A percentile compares a stretch with the other conserved stretches of the same genome.
These are phyloP conservation scores for Acacia pycnantha DNA, from an alignment of 331 rosid genomes.

Conservation along the genomic window DNA sequence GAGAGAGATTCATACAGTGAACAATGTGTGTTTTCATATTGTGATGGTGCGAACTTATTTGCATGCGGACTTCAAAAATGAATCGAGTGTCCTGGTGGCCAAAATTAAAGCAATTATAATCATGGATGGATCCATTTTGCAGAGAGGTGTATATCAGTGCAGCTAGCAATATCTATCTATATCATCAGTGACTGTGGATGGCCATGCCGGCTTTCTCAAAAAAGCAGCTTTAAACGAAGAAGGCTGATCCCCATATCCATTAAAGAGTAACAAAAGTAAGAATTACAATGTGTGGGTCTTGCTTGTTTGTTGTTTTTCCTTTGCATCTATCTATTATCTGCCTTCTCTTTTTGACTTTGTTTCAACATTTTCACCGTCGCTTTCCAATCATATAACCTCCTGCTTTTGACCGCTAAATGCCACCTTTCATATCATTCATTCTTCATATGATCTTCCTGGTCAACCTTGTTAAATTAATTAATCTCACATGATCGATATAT, in stretches of 20 bases:
- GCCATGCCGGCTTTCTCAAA: conserved; percentile 40
- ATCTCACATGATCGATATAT: not conserved
- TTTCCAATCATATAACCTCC: not conserved
- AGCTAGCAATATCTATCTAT: not conserved
- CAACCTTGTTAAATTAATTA: not conserved
- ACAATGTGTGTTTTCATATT: too few relatives aligned
- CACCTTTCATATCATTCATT: not conserved
- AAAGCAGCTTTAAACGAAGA: conserved; percentile 48
- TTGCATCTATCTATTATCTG: conserved; percentile 7
- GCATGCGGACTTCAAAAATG: conserved; percentile 58
- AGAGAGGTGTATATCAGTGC: not conserved
- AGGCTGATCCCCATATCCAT: conserved; percentile 22
- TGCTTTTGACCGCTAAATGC: not conserved
- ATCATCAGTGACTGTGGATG: conserved; percentile 37
- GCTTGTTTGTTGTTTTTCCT: conserved; percentile 11
- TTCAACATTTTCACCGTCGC: not conserved
- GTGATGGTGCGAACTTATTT: conserved; percentile 29
- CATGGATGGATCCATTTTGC: conserved; percentile 2
- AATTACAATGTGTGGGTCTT: not conserved
- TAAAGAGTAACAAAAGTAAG: not conserved
- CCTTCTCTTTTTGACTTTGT: conserved; percentile 17
- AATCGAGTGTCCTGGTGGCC: conserved; percentile 33
- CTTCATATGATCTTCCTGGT: not conserved
- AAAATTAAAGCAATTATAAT: not conserved
- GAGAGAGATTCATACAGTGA: not conserved